Evolutionary conservation across 2,329 filamentous ascomycete species (phyloP), one percentile per base, ranked within the genome.

Genomic region (Aspergillus bombycis): DNA sequence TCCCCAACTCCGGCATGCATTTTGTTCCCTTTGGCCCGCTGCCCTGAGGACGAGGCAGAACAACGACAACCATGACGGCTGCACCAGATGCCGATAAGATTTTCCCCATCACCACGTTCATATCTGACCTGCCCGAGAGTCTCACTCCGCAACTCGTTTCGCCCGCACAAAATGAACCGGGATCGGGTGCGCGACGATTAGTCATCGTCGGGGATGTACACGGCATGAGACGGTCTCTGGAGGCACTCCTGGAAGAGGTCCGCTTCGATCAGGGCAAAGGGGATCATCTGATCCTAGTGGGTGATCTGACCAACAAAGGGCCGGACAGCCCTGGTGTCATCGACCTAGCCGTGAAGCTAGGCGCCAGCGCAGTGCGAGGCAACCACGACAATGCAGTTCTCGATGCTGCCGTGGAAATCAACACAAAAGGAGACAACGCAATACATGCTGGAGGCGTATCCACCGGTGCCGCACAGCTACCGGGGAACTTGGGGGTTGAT

Each of bases 331-430:
- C 66, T 19, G 66, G 68, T 12, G 68, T 70, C 19, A 38, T 71
- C 8, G 69, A 70, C 41, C 53, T 70, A 19, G 69, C 66, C 9
- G 67, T 70, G 3, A 61, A 64, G 46, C 58, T 71, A 23, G 68
- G 62, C 21, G 69, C 69, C 26, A 70, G 65, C 56, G 68, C 68
- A 30, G 69, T 71, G 32, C 52, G 69, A 66, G 69, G 69, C 41
- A 71, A 71, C 54, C 69, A 71, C 34, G 69, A 71, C 11, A 70
- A 71, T 63, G 69, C 69, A 19, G 68, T 71, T 46, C 61, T 71
- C 3, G 61, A 69, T 58, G 68, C 69, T 1, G 63, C 67, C 1
- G 58, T 53, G 21, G 63, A 65, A 23, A 64, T 71, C 1, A 65
- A 57, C 1, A 43, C 57, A 6, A 41, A 34, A 58, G 38, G 16